Evolutionary conservation across 2,329 filamentous ascomycete genomes (phyloP).

Genomic region (Fusarium nygamai): DNA sequence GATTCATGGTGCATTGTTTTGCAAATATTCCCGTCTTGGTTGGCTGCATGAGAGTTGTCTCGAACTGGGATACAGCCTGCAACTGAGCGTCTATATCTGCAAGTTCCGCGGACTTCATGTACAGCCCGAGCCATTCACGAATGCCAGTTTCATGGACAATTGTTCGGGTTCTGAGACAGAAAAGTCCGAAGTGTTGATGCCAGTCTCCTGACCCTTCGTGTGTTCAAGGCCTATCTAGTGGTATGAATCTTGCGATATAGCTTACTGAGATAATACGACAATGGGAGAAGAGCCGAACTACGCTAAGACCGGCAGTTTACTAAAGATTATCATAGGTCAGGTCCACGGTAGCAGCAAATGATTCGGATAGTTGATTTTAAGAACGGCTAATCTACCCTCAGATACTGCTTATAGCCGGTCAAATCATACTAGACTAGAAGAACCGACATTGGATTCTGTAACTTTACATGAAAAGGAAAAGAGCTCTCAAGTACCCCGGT

Average conservation of each 20-base stretch:
- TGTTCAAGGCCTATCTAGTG: no score
- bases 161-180: neutral
- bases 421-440: neutral
- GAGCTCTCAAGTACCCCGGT: neutral
- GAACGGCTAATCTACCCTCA: neutral
- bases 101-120: neutral
- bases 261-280: neutral
- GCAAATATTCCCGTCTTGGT: neutral
- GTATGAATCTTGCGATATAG: no score
- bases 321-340: no score
- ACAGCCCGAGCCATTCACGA: neutral
- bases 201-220: no score
- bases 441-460: no score
- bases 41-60: neutral
- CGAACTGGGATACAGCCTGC: neutral
- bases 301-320: neutral
- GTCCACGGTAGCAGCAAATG: neutral
- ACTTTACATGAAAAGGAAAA: no score
- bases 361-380: no score
- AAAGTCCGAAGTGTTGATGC: neutral
- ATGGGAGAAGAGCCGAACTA: neutral
- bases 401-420: no score
- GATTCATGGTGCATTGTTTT: neutral
- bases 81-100: no score
- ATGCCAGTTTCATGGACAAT: neutral